These are phyloP conservation scores for Rhynchospora tenuis DNA, from an alignment of 176 grass and related monocot species.

Conservation along the genomic window DNA sequence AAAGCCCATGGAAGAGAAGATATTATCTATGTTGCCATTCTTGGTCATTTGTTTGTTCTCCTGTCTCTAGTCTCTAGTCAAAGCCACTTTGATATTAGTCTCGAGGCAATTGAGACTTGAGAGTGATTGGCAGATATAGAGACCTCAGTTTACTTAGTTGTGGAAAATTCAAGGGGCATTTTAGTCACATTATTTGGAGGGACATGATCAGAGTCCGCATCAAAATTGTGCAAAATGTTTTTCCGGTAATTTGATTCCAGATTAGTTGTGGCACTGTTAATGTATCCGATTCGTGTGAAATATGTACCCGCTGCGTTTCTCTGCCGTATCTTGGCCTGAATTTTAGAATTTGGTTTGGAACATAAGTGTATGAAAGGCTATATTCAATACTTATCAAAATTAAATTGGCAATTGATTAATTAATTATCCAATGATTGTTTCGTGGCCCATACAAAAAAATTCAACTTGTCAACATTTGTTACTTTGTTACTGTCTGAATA, in stretches of 20 bases:
- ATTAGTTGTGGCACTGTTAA: not conserved
- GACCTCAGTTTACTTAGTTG: not conserved
- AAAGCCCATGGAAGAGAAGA: not conserved
- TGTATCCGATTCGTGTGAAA: not conserved
- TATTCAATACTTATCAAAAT: not conserved
- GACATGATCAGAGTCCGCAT: not conserved
- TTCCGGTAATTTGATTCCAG: not conserved
- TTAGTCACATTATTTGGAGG: not conserved
- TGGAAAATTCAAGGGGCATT: not conserved
- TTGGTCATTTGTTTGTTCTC: not conserved
- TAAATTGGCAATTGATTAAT: not conserved
- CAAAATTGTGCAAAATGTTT: not conserved
- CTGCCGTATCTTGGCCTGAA: too few species aligned
- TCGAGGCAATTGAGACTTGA: not conserved
- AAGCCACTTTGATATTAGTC: not conserved
- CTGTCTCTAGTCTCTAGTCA: not conserved
- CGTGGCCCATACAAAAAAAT: not conserved
- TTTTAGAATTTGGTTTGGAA: too few species aligned
- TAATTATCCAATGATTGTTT: not conserved
- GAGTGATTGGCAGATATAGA: not conserved
- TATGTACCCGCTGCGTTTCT: too few species aligned
- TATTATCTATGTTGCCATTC: constrained; percentile 1
- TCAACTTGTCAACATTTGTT: not conserved
- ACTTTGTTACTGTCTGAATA: not conserved
- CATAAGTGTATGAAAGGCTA: not conserved